Conservation (phyloP, 2,329 filamentous ascomycete species). For the Rutstroemia sydowiana region DNA sequence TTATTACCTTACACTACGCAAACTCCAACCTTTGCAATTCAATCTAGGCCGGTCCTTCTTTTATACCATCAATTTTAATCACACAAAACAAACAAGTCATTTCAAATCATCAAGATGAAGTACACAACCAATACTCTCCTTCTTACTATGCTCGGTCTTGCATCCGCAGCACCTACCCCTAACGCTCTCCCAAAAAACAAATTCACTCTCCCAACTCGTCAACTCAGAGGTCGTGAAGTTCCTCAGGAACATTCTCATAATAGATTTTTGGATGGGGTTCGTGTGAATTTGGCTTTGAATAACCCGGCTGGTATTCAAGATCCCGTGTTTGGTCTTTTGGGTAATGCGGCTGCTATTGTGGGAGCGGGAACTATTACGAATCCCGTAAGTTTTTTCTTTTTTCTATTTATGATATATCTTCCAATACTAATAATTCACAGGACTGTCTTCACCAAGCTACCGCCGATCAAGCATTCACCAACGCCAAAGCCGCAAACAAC, state of each 20-base stretch:
- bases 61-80: not conserved
- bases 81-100: not conserved
- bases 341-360: slow-evolving; percentile 41
- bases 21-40: slow-evolving; percentile 12
- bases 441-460: slow-evolving; percentile 53
- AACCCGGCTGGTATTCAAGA: slow-evolving; percentile 43
- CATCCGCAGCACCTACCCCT: slow-evolving; percentile 25
- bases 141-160: slow-evolving; percentile 26
- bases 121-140: slow-evolving; percentile 24
- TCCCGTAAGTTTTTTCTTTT: slow-evolving; percentile 19
- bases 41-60: slow-evolving; percentile 26
- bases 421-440: no score
- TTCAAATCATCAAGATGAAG: slow-evolving; percentile 28
- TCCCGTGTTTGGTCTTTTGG: slow-evolving; percentile 45
- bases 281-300: slow-evolving; percentile 38
- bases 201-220: slow-evolving; percentile 15
- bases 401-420: no score
- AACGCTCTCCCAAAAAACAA: slow-evolving; percentile 20
- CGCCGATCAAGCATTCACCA: slow-evolving; percentile 55
- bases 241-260: slow-evolving; percentile 51
- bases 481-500: slow-evolving; percentile 48
- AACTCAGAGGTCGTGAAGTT: slow-evolving; percentile 38
- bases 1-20: not conserved
- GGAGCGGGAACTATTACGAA: slow-evolving; percentile 44
- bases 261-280: slow-evolving; percentile 39